These are phyloP conservation scores for Metschnikowia shivogae DNA, from an alignment of 805 yeast genomes.

Conservation along the genomic window DNA sequence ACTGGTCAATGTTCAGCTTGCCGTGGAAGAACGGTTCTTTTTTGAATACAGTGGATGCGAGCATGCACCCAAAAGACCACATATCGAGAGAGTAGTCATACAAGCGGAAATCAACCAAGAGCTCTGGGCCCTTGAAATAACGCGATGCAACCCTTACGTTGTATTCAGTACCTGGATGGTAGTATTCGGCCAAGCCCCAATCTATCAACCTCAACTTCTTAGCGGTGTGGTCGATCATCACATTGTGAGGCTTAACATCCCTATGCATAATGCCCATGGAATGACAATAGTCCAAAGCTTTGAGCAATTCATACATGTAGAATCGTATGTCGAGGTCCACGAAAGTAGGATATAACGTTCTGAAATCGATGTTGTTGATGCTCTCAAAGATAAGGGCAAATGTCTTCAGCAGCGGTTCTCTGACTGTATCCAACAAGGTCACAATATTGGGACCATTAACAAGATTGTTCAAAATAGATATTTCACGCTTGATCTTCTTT, in stretches of 20 bases:
- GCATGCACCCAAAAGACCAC: conserved; percentile 91
- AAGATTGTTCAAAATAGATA: conserved; percentile 79
- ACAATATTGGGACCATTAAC: conserved; percentile 81
- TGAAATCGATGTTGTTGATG: conserved; percentile 79
- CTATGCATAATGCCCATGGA: conserved; percentile 94
- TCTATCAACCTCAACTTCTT: conserved; percentile 72
- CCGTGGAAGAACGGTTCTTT: conserved; percentile 94
- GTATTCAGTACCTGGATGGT: conserved; percentile 84
- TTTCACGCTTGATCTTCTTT: conserved; percentile 88
- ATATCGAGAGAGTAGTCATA: conserved; percentile 87
- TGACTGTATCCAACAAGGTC: conserved; percentile 73
- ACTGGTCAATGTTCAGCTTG: conserved; percentile 83
- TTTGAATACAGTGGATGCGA: conserved; percentile 83
- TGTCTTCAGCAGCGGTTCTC: conserved; percentile 79
- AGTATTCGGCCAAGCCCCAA: conserved; percentile 94
- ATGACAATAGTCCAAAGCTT: conserved; percentile 83
- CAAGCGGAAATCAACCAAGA: conserved; percentile 73
- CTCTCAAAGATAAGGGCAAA: conserved; percentile 88
- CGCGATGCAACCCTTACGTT: conserved; percentile 91
- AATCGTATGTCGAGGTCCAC: conserved; percentile 69
- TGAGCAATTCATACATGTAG: conserved; percentile 78
- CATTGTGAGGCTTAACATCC: conserved; percentile 91
- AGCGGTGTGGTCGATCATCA: conserved; percentile 78
- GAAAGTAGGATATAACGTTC: conserved; percentile 80
- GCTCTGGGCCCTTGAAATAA: conserved; percentile 89